These are phyloP conservation scores for Clarireedia homoeocarpa DNA, from an alignment of 2,329 filamentous ascomycete genomes.

Conservation along the genomic window DNA sequence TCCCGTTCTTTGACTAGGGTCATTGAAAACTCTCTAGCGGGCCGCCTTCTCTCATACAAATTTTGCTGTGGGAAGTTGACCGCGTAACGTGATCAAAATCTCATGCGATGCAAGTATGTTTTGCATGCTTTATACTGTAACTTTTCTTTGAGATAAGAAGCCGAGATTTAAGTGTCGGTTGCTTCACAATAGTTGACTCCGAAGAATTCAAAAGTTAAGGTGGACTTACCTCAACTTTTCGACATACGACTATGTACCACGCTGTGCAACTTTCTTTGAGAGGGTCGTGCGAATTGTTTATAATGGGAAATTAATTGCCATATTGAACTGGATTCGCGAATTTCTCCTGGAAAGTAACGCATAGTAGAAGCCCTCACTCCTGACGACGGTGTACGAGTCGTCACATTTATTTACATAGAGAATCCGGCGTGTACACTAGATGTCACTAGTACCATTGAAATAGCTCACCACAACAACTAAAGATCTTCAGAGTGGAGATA, in stretches of 20 bases:
- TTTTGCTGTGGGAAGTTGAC: slow-evolving; percentile 21
- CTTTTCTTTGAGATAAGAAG: background rate
- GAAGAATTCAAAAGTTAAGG: background rate
- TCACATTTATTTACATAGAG: too few species aligned
- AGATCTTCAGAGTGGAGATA: too few species aligned
- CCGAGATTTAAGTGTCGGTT: background rate
- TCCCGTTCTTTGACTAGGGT: slow-evolving; percentile 11
- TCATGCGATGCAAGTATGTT: slow-evolving; percentile 27
- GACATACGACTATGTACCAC: background rate
- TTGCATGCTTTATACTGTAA: slow-evolving; percentile 20
- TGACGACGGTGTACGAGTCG: too few species aligned
- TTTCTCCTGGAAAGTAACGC: too few species aligned
- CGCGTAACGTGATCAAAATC: slow-evolving; percentile 26
- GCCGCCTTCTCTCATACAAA: slow-evolving; percentile 22
- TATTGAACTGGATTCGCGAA: background rate
- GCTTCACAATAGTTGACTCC: background rate
- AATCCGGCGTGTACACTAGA: too few species aligned
- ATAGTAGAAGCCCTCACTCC: too few species aligned
- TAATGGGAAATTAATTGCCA: background rate
- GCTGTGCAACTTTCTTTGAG: background rate
- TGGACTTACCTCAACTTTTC: background rate
- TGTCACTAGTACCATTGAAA: too few species aligned
- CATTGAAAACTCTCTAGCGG: slow-evolving; percentile 18
- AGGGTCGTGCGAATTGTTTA: background rate
- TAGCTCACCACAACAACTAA: too few species aligned